Evolutionary conservation across 108 stramenopile species (phyloP), one percentile per base, ranked within the genome.

Genomic region (Pseudonitzschia multiseries): DNA sequence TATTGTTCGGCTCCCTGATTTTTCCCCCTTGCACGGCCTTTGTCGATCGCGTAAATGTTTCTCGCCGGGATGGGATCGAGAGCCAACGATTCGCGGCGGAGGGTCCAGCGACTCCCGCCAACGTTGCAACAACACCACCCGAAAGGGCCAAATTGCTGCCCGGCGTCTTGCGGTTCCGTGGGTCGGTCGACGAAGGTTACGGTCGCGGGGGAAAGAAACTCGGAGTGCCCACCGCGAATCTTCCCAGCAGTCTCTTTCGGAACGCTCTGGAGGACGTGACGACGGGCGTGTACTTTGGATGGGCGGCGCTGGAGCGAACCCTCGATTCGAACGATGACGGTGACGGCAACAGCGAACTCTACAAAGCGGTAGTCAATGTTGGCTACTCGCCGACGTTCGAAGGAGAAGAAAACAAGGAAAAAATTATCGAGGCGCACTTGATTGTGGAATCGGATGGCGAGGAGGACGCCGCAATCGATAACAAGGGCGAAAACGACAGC

Each of bases 381-480:
- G 96, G 96, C 22, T 90, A 86, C 65, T 93, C 93, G 15, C 96
- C 96, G 0, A 97, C 96, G 8, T 97, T 97, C 75, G 87, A 87
- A 71, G 96, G 93, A 21, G 52, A 81, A 65, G 94, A 95, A 79
- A 95, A 97, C 57, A 72, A 77, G 28, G 89, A 92, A 74, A 92
- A 92, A 75, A 93, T 97, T 68, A 89, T 93, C 13, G 96, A 97
- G 74, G 94, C 96, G 14, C 89, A 93, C 59, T 82, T 97, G 77
- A 87, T 94, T 14, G 18, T 79, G 50, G 71, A 71, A 13, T 26
- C 71, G 5, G 72, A 68, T 8, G 77, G 72, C 32, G 56, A 73
- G 13, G 59, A 68, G 8, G 57, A 70, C 17, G 67, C 68, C 5
- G 72, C 26, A 3, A 44, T 48, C 26, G 24, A 56, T 8, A 63